These are phyloP conservation scores for Hagleromyces aurorensis DNA, from an alignment of 805 yeast genomes.

Conservation along the genomic window DNA sequence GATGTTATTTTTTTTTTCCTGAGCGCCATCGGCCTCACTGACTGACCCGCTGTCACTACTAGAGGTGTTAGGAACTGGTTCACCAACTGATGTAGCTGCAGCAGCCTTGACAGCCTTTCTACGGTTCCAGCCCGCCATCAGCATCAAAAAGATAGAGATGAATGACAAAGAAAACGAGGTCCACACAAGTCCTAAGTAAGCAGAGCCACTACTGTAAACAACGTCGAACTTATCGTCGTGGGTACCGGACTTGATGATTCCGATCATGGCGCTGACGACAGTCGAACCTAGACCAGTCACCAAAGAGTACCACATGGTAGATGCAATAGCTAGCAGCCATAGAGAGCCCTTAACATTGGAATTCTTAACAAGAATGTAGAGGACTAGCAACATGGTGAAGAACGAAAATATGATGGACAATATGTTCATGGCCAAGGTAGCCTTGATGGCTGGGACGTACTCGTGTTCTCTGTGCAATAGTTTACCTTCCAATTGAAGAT, in stretches of 20 bases:
- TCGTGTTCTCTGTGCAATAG: slow-evolving; percentile 24
- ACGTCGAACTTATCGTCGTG: slow-evolving; percentile 27
- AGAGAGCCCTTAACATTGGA: slow-evolving; percentile 6
- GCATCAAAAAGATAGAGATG: slow-evolving; percentile 12
- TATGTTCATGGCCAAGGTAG: slow-evolving; percentile 25
- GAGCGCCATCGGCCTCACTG: no score
- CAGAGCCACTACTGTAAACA: slow-evolving; percentile 16
- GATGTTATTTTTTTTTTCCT: no score
- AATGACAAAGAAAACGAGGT: slow-evolving; percentile 23
- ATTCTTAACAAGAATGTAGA: slow-evolving; percentile 6
- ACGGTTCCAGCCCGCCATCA: slow-evolving; percentile 3
- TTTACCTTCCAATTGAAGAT: slow-evolving; percentile 26
- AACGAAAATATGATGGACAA: slow-evolving; percentile 21
- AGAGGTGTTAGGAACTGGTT: no score
- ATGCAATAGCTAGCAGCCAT: slow-evolving; percentile 15
- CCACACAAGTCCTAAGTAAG: slow-evolving; percentile 28
- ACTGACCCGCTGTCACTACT: no score
- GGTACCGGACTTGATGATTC: slow-evolving; percentile 28
- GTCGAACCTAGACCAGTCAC: slow-evolving; percentile 27
- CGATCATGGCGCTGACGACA: slow-evolving; percentile 23
- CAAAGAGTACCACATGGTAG: slow-evolving; percentile 11
- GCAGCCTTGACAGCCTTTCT: no score
- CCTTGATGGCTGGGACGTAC: slow-evolving; percentile 29
- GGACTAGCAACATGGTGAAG: slow-evolving; percentile 12
- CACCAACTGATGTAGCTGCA: no score